These are phyloP conservation scores for Saccharomyces hybrid DNA, from an alignment of 1,139 yeast species.

Conservation along the genomic window DNA sequence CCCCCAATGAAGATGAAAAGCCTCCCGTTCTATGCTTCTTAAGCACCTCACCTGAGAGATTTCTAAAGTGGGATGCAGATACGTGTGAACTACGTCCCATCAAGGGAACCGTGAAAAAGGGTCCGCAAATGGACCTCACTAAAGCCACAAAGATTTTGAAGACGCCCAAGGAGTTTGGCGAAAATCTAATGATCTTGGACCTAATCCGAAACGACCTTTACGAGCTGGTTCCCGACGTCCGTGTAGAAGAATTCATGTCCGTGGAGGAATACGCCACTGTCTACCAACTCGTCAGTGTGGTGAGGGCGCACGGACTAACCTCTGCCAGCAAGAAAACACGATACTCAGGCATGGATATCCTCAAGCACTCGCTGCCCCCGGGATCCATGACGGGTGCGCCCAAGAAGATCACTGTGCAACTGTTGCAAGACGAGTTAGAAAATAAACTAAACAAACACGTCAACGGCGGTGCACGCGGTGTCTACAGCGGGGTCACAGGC, in stretches of 20 bases:
- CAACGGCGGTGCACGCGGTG: slow-evolving; percentile 54
- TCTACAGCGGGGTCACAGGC: slow-evolving; percentile 92
- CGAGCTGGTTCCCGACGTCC: slow-evolving; percentile 57
- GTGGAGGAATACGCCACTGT: slow-evolving; percentile 92
- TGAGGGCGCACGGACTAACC: slow-evolving; percentile 49
- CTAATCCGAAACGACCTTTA: slow-evolving; percentile 86
- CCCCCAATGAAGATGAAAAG: slow-evolving; percentile 12
- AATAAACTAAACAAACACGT: slow-evolving; percentile 34
- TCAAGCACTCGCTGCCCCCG: slow-evolving; percentile 80
- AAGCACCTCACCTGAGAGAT: slow-evolving; percentile 93
- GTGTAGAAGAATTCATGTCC: slow-evolving; percentile 72
- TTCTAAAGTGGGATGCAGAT: slow-evolving; percentile 63
- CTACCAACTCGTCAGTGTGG: slow-evolving; percentile 84
- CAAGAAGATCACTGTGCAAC: slow-evolving; percentile 81
- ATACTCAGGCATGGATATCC: slow-evolving; percentile 68
- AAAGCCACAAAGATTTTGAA: slow-evolving; percentile 59
- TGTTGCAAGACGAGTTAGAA: slow-evolving; percentile 45
- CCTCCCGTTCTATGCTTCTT: slow-evolving; percentile 41
- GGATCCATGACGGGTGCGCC: slow-evolving; percentile 99
- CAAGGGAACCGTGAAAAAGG: slow-evolving; percentile 84
- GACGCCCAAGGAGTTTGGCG: slow-evolving; percentile 92
- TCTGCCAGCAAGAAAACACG: slow-evolving; percentile 12
- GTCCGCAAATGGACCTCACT: slow-evolving; percentile 42
- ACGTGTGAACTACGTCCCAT: slow-evolving; percentile 83
- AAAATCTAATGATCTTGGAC: slow-evolving; percentile 94